Evolutionary conservation across 163 green algal genomes (phyloP), one percentile per base, ranked within the genome.

Genomic region (Chlamydomonas reinhardtii): DNA sequence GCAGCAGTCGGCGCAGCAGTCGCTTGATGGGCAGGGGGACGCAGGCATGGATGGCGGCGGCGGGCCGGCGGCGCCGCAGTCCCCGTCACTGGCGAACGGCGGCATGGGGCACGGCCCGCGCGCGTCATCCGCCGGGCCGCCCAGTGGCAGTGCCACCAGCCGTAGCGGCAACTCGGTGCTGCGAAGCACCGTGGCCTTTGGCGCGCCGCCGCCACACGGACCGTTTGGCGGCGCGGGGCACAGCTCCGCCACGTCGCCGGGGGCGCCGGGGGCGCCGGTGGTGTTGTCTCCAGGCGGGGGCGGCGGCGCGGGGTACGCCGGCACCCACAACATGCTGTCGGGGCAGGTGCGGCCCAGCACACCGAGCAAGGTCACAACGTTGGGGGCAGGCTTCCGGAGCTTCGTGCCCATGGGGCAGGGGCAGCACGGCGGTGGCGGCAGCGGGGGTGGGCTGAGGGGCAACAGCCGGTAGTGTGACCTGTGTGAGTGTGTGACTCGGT

Each of bases 381-480:
- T 89, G 84, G 84, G 84, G 3, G 84, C 84, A 0, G 84, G 84
- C 16, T 89, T 89, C 62, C 74, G 84, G 35, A 84, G 74, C 74
- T 89, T 89, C 14, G 75, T 83, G 35, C 84, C 84, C 24, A 77
- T 48, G 27, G 19, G 43, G 14, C 22, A 22, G 25, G n/a, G 73
- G 27, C 48, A 56, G 48, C 48, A 56, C 48, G 48, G 48, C 5
- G 48, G 48, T 25, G 22, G 37, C 34, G 70, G 70, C 27, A 39
- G 24, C 70, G 35, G 35, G 20, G 70, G 35, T 37, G 70, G 69
- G 69, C 34, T n/a, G 69, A 54, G 31, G 43, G n/a, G 31, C 27
- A 71, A 71, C 64, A 32, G 37, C 31, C 20, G 35, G 68, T 74
- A 74, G 20, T 29, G 35, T 12, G 6, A 32, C 29, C 35, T 74